Base-by-base conservation (phyloP, 1,139 yeast species). In the Hyphopichia fennica region DNA sequence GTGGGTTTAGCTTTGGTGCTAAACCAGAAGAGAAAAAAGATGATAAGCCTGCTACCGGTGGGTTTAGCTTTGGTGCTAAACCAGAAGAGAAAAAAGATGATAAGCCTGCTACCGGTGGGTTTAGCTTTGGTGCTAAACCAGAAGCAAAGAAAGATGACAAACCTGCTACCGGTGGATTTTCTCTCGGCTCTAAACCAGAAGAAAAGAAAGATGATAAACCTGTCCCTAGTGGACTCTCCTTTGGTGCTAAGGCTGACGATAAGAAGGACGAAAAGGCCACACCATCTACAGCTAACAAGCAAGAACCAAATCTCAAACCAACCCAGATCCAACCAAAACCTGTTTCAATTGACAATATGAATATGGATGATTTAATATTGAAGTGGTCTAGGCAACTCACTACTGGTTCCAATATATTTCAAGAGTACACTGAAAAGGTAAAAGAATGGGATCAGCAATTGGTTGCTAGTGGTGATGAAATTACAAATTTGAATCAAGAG, bases 351-450 rank as follows among this genome's bases (percentile, higher is more conserved):
- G 90, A 87, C 54, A 93, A 93, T 66, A 89, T 89, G 60, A 89
- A 96, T 1, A 72, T 95, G 60, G 99, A 93, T 56, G 99, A 93
- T 60, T 77, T 93, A 49, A 87, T 95, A 40, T 80, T 90, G 27
- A 90, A 87, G 63, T 95, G 99, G 99, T 87, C 97, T 1, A 81
- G 82, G 45, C 96, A 95, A 53, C 68, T 93, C 46, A 75, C 91
- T 3, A 75, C 79, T 18, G 82, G 95, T 0, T 79, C 93, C 1
- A 73, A 75, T 23, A 83, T 87, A 30, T 93, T 91, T 65, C 85
- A 84, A 46, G 64, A 75, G n/a, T 95, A 87, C 57, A 85, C 96
- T 16, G 67, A 73, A 16, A 86, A 84, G 48, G 83, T 91, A 22
- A 82, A 84, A 47, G 76, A 78, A 42, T 91, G 97, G 96, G 99